Conservation (phyloP, 1,284 basidiomycete genomes). For the Austroboletus novae-zelandiae region DNA sequence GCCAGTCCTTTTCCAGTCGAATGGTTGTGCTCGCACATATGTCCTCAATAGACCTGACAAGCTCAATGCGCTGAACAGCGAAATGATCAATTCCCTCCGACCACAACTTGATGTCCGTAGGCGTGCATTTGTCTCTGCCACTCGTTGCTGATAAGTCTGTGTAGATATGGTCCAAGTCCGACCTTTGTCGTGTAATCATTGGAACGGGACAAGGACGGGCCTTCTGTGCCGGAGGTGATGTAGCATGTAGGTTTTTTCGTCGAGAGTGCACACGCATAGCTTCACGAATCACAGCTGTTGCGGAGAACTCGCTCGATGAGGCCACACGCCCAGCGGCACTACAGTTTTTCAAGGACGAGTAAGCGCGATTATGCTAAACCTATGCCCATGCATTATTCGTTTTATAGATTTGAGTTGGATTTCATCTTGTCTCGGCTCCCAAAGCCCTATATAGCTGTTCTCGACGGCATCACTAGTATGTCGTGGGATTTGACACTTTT, state of each 20-base stretch:
- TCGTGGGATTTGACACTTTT: constrained; percentile 22
- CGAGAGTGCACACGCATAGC: constrained; percentile 4
- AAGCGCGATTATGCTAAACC: constrained; percentile 29
- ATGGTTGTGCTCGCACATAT: constrained; percentile 62
- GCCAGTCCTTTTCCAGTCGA: constrained; percentile 69
- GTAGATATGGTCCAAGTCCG: constrained; percentile 79
- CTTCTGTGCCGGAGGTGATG: constrained; percentile 96
- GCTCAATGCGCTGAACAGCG: constrained; percentile 83
- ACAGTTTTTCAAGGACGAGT: constrained; percentile 91
- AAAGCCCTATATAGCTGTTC: constrained; percentile 87
- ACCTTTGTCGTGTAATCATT: constrained; percentile 75
- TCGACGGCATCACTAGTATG: constrained; percentile 91
- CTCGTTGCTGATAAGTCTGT: constrained; percentile 14
- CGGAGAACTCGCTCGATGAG: constrained; percentile 47
- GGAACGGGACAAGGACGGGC: constrained; percentile 77
- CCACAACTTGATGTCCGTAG: constrained; percentile 69
- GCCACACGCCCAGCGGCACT: constrained; percentile 62
- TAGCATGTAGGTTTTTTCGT: constrained; percentile 60
- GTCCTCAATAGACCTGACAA: constrained; percentile 82
- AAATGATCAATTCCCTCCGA: constrained; percentile 78
- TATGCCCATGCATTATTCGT: constrained; percentile 5
- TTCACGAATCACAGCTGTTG: constrained; percentile 47
- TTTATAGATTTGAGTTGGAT: constrained; percentile 81
- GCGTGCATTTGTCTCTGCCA: constrained; percentile 1
- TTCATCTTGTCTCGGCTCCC: constrained; percentile 76